Evolutionary conservation across 2,329 filamentous ascomycete species (phyloP), one percentile per base, ranked within the genome.

Genomic region (Bisporella sp.): DNA sequence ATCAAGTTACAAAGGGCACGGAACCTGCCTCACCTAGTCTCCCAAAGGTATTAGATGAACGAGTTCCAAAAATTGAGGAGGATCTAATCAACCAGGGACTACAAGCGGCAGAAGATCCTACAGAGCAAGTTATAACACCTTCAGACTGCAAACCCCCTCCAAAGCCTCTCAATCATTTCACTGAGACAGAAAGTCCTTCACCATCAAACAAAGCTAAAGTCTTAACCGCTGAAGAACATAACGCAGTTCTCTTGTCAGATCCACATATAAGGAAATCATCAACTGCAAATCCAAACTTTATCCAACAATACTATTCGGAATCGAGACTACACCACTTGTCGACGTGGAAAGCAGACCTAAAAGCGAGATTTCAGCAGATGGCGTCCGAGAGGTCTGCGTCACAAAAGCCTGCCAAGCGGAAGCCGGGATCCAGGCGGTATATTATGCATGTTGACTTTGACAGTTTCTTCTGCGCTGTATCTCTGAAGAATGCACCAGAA

Each of bases 361-460:
- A 97, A 67, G 84, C 89, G 0, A 84, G 87, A 60, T 83, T 99
- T 64, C 92, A 96, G 68, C 82, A 78, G 6, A 72, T 95, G 49
- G 84, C 91, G 6, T 78, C 80, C 1, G 86, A 95, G 58, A 89
- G 84, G 62, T 73, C 53, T 49, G 74, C 62, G 32, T 74, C 73
- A 6, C 74, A 78, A 57, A 70, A 66, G 21, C 59, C 65, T 56
- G 5, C 71, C 58, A 73, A 83, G 60, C 74, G 75, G 41, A 74
- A 75, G 30, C 73, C 78, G 9, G 87, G 85, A 0, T 70, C 82
- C 3, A 77, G 91, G 53, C 74, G 87, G 46, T 99, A 97, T 61
- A 78, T 99, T 48, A 79, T 99, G 63, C 93, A 99, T 62, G 89
- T 99, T 31, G 93, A 99, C 64, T 99, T 99, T 66, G 95, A 99